These are phyloP conservation scores for Digitaria exilis DNA, from an alignment of 202 grass and related monocot genomes.

Conservation along the genomic window DNA sequence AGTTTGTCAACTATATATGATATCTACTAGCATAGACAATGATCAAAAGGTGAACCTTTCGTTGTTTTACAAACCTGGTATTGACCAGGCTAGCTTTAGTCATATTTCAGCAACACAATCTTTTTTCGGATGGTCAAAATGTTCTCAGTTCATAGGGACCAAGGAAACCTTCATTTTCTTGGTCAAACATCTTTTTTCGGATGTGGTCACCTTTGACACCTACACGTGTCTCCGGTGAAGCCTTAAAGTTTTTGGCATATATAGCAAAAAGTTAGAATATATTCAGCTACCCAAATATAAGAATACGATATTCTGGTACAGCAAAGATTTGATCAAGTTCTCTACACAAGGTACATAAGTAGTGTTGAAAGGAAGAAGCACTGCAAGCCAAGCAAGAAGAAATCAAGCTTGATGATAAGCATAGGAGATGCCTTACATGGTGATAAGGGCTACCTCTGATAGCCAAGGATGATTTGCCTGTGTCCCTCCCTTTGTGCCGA, in stretches of 20 bases:
- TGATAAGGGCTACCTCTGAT: conserved; percentile 36
- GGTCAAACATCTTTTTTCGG: too few species aligned
- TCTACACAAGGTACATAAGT: conserved; percentile 23
- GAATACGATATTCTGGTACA: conserved; percentile 24
- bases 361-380: conserved; percentile 25
- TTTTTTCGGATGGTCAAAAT: conserved; percentile 8
- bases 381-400: not conserved
- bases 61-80: not conserved
- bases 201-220: conserved; percentile 34
- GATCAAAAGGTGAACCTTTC: not conserved
- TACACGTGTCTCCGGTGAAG: conserved; percentile 11
- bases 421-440: conserved; percentile 26
- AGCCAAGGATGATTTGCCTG: conserved; percentile 52
- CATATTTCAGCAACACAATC: conserved; percentile 14
- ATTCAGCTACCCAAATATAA: conserved; percentile 26
- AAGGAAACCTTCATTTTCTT: conserved; percentile 14
- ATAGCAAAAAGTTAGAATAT: conserved; percentile 33
- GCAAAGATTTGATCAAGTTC: not conserved
- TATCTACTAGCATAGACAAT: not conserved
- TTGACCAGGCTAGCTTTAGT: not conserved
- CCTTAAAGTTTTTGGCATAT: conserved; percentile 15
- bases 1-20: conserved; percentile 26
- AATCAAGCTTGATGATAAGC: not conserved
- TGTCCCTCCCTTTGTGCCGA: conserved; percentile 1
- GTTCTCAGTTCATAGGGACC: not conserved